Evolutionary conservation across 352 stramenopile species (phyloP), one percentile per base, ranked within the genome.

Genomic region (Pythium coloratum): DNA sequence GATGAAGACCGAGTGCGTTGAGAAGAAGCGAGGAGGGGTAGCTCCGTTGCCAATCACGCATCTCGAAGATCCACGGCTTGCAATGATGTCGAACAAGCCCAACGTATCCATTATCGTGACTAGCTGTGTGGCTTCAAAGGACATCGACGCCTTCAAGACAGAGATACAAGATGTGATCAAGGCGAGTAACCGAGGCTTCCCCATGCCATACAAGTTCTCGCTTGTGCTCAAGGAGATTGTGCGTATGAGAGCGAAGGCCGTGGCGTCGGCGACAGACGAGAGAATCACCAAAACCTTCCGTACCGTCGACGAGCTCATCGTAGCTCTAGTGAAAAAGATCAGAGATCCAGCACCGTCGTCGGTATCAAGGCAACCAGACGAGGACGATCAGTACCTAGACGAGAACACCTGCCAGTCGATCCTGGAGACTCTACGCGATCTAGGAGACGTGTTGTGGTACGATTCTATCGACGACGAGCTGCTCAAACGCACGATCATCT

Each of bases 391-490:
- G 14, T 44, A 18, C 12, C 12, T 44, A 9, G 38, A 44, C 10
- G 12, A 44, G 1, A 2, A 13, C 16, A 18, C 38, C 0, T 44
- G 38, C 38, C 1, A 18, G 7, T 26, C 16, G 3, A 66, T 66
- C 24, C 38, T 66, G 18, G 10, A 53, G 14, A 54, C 60, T 2
- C 60, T 66, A 7, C 60, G 59, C 36, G 60, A 59, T 49, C 33
- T 66, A 2, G 60, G 60, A 2, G 60, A 66, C 9, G 38, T 66
- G 13, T n/a, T 66, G 6, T 66, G 60, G 60, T 66, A 54, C 38
- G n/a, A 56, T 3, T 3, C 36, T 13, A 6, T 49, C 5, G 60
- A 33, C 14, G 20, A 49, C 20, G 20, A 24, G 20, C 20, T 24
- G 20, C 20, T 13, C 8, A 40, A 3, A 2, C 38, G 4, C 34